phyloP scores from a whole-genome alignment of 169 alveolate species.

The Plasmodium vivax region DNA sequence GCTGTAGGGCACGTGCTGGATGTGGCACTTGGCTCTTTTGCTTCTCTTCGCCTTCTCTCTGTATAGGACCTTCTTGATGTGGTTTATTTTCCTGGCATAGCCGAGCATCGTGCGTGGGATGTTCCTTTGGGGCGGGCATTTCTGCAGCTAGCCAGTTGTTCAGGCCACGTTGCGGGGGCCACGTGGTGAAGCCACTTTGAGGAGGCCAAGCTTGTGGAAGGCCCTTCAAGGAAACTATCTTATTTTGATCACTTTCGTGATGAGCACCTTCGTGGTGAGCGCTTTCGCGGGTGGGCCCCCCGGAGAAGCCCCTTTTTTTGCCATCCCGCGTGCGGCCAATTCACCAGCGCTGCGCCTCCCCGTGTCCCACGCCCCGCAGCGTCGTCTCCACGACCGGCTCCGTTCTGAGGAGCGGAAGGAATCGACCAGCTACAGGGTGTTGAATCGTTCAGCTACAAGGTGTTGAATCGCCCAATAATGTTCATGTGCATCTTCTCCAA shows the following conservation, averaged over 20 bases:
- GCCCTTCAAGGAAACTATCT: too few relatives aligned
- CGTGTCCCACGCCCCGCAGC: neutral
- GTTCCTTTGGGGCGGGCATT: neutral
- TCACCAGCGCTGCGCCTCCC: neutral
- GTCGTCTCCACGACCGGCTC: neutral
- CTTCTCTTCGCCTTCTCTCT: constrained; percentile 40
- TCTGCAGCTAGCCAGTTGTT: neutral
- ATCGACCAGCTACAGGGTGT: neutral
- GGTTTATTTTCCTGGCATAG: constrained; percentile 17
- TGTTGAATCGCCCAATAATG: neutral
- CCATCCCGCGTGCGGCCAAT: neutral
- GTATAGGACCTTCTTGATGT: constrained; percentile 26
- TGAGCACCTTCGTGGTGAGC: neutral
- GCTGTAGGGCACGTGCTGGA: neutral
- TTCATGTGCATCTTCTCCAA: neutral
- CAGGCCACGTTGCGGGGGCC: neutral
- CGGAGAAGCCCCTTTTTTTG: neutral
- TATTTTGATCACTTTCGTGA: neutral
- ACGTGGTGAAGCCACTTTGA: too few relatives aligned
- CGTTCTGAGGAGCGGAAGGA: neutral
- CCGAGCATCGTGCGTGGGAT: constrained; percentile 4
- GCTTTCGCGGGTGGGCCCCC: neutral
- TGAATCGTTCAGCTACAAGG: neutral
- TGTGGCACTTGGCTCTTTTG: neutral
- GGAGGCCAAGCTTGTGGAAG: neutral